Base-by-base conservation (phyloP, 169 alveolate species). In the Theileria luwenshuni region DNA sequence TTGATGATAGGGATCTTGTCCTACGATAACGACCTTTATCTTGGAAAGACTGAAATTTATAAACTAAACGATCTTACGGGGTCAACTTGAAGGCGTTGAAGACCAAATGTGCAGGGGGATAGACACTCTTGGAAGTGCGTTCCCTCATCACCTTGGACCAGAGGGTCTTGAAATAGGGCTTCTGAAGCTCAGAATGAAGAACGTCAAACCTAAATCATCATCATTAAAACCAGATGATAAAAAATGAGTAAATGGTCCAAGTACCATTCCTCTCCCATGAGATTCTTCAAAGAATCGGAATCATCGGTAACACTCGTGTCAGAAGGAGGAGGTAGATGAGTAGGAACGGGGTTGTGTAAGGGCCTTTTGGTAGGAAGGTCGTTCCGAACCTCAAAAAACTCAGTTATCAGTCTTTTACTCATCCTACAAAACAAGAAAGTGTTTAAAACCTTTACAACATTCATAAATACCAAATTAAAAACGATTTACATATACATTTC, bases 1-100 rank as follows among this genome's bases (percentile, higher is more conserved):
- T 54, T 96, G 97, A 69, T 96, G 98, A 73, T 97, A 97, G 0
- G 99, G 99, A 73, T 97, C 99, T 85, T 98, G 98, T 0, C 99
- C 99, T 15, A 98, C 98, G 30, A 97, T 95, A 23, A 98, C 99
- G 28, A 96, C 99, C 74, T 96, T 96, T 15, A 97, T 89, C 35
- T 92, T 81, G 21, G 92, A 84, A 33, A 93, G 85, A 19, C 91
- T 85, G 54, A 21, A 35, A 25, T 67, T 60, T 15, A 76, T 64
- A 23, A 71, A 41, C 58, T 61, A 59, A 58, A 49, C 63, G 13
- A 1, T 21, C 77, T 38, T 54, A 83, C 72, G 97, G 97, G 12
- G 96, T 94, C 33, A 75, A 62, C 28, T 73, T 64, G 74, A 94
- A 94, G 23, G 96, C 95, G 59, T 83, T 92, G 81, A 93, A 94